Evolutionary conservation across 2,329 filamentous ascomycete genomes (phyloP).

Genomic region (Aspergillus terreus): DNA sequence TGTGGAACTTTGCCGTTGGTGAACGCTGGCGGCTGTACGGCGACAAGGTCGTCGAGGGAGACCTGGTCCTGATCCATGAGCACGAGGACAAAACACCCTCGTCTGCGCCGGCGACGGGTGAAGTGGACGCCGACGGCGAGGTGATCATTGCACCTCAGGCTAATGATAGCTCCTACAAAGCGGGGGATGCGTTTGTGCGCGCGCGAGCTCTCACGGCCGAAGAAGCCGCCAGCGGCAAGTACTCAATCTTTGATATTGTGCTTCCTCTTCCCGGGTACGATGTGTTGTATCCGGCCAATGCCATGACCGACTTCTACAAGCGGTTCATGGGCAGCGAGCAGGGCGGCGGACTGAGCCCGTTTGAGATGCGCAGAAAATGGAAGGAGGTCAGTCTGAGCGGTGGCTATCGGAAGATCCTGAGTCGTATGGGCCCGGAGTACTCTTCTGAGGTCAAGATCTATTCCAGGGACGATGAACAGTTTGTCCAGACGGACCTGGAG

Average conservation of each 20-base stretch:
- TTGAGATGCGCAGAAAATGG: conserved; percentile 80
- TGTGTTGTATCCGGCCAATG: conserved; percentile 79
- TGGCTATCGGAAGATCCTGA: conserved; percentile 80
- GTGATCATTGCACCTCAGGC: conserved; percentile 60
- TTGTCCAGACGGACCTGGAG: conserved; percentile 85
- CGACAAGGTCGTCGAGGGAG: conserved; percentile 71
- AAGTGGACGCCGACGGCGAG: conserved; percentile 60
- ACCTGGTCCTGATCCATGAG: conserved; percentile 69
- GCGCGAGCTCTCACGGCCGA: conserved; percentile 70
- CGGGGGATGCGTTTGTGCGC: conserved; percentile 59
- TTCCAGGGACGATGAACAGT: conserved; percentile 64
- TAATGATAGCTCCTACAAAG: conserved; percentile 53
- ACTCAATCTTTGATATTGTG: conserved; percentile 81
- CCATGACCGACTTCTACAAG: conserved; percentile 77
- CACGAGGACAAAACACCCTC: conserved; percentile 47
- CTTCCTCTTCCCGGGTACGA: conserved; percentile 91
- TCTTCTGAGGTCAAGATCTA: conserved; percentile 70
- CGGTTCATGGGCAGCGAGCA: conserved; percentile 77
- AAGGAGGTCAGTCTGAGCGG: conserved; percentile 87
- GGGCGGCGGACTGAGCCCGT: conserved; percentile 76
- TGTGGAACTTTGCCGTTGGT: conserved; percentile 86
- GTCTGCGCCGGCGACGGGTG: conserved; percentile 28
- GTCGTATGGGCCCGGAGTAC: conserved; percentile 61
- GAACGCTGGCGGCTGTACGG: conserved; percentile 77
- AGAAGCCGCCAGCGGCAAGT: conserved; percentile 74